Conservation (phyloP, 2,329 filamentous ascomycete species). For the Reticulascus tulasneorum region DNA sequence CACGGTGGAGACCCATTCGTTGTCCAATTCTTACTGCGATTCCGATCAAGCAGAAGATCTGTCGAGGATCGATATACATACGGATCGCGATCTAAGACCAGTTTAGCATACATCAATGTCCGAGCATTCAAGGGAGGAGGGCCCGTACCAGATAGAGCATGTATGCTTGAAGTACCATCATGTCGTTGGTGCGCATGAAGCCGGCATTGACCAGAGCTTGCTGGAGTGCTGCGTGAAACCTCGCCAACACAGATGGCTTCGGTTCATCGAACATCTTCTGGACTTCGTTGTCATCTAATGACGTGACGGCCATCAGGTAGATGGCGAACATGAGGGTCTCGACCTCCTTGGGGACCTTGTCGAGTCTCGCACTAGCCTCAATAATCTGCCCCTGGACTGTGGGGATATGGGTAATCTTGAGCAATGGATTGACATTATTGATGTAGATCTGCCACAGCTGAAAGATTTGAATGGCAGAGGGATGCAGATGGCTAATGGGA, state of each 20-base stretch:
- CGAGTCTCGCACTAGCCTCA: slow-evolving; percentile 53
- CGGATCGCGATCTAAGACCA: slow-evolving; percentile 38
- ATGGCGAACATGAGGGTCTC: slow-evolving; percentile 67
- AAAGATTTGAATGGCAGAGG: slow-evolving; percentile 55
- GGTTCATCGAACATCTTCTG: slow-evolving; percentile 47
- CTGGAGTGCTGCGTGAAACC: slow-evolving; percentile 56
- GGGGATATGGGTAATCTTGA: slow-evolving; percentile 65
- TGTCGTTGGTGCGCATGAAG: slow-evolving; percentile 62
- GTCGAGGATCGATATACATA: slow-evolving; percentile 56
- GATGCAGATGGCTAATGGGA: slow-evolving; percentile 45
- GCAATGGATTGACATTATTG: slow-evolving; percentile 64
- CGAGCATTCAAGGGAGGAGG: background rate
- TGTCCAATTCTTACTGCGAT: slow-evolving; percentile 65
- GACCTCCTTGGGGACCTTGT: slow-evolving; percentile 50
- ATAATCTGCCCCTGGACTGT: slow-evolving; percentile 63
- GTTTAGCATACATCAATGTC: slow-evolving; percentile 1
- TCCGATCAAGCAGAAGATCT: slow-evolving; percentile 58
- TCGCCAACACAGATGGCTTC: slow-evolving; percentile 45
- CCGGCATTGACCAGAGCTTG: slow-evolving; percentile 63
- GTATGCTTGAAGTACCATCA: slow-evolving; percentile 64
- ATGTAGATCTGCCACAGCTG: slow-evolving; percentile 68
- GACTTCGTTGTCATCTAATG: slow-evolving; percentile 52
- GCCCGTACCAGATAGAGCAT: slow-evolving; percentile 60
- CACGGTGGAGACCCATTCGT: slow-evolving; percentile 64
- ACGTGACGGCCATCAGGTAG: slow-evolving; percentile 56